A percentile compares a stretch with the other conserved stretches of the same genome.
Evolutionary conservation across 371 early-diverging fungal species (phyloP).

Genomic region (Vairimorpha ceranae): DNA sequence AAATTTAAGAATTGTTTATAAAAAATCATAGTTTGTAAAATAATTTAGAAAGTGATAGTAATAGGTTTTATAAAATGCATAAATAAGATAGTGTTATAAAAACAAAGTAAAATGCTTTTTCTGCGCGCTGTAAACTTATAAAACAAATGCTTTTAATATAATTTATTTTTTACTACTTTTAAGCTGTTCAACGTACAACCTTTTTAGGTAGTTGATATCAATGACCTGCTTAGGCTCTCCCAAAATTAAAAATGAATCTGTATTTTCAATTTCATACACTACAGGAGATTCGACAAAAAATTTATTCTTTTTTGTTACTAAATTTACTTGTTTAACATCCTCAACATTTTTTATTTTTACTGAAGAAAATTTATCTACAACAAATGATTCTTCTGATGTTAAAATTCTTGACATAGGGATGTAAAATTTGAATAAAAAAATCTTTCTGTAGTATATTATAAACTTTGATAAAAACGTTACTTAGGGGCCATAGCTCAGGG

Average conservation of each 20-base stretch:
- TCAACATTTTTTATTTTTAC: constrained; percentile 5
- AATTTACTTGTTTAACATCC: neutral
- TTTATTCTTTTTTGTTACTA: neutral
- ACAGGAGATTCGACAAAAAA: constrained; percentile 2
- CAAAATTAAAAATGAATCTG: constrained; percentile 13
- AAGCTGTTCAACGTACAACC: constrained; percentile 1
- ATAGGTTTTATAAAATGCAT: no score
- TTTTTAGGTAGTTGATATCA: constrained; percentile 4
- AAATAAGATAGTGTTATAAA: no score
- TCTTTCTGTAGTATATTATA: neutral
- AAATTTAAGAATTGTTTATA: no score
- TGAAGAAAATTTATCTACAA: neutral
- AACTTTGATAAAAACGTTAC: no score
- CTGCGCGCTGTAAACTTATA: no score
- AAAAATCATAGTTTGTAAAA: no score
- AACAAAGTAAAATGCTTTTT: no score
- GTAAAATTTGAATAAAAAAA: neutral
- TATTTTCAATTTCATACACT: constrained; percentile 22
- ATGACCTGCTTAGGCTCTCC: constrained; percentile 10
- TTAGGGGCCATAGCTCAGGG: constrained; percentile 40
- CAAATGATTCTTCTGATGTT: neutral
- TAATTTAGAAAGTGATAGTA: no score
- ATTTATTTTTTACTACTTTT: neutral
- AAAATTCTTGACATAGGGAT: constrained; percentile 5
- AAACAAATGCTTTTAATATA: no score